phyloP scores from a whole-genome alignment of 257 asterid genomes.

The Solanum verrucosum region DNA sequence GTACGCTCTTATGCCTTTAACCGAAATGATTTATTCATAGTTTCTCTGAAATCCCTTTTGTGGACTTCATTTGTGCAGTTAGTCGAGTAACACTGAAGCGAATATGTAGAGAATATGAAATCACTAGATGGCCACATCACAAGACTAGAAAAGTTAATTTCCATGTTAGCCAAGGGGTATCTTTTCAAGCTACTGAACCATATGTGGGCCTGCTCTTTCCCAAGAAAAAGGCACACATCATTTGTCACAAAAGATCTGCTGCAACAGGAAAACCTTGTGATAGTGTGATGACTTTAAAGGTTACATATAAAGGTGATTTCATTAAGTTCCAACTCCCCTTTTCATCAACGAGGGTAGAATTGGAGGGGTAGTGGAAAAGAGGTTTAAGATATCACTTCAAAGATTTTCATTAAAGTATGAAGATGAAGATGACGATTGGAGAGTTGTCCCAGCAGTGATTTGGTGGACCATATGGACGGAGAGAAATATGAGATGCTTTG shows the following conservation, averaged over 20 bases:
- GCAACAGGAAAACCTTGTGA: not conserved
- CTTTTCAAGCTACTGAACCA: too few relatives aligned
- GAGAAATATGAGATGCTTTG: too few relatives aligned
- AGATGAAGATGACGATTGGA: slow-evolving; percentile 1
- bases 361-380: slow-evolving; percentile 7
- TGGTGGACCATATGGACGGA: too few relatives aligned
- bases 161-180: too few relatives aligned
- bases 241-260: not conserved
- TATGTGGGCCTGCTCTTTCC: too few relatives aligned
- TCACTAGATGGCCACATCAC: too few relatives aligned
- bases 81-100: too few relatives aligned
- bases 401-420: not conserved
- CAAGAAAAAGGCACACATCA: not conserved
- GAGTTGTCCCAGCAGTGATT: too few relatives aligned
- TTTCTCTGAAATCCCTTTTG: too few relatives aligned
- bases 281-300: slow-evolving; percentile 2
- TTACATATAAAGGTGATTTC: not conserved
- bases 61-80: too few relatives aligned
- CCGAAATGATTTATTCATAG: not conserved
- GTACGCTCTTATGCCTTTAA: not conserved
- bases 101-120: too few relatives aligned
- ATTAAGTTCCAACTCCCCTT: slow-evolving; percentile 6
- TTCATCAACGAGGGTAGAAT: not conserved
- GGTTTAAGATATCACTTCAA: not conserved
- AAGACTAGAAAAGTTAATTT: too few relatives aligned